phyloP scores from a whole-genome alignment of 805 yeast species.

The Dipodascopsis uninucleata region DNA sequence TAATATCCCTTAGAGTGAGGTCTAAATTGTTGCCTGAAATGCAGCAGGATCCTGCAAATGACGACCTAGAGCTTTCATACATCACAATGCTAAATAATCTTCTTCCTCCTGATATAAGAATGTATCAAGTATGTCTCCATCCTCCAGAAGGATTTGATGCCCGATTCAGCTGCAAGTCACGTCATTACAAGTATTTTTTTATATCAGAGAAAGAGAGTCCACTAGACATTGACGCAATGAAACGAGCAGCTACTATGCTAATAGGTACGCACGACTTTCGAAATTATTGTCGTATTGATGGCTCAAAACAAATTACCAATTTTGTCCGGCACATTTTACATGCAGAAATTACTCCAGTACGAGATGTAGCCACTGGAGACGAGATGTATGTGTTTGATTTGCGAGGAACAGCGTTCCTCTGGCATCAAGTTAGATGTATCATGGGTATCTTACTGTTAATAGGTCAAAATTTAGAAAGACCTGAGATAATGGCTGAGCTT shows the following conservation, averaged over 20 bases:
- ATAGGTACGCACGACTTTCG: constrained; percentile 85
- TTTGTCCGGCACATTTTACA: constrained; percentile 60
- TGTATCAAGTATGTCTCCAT: constrained; percentile 76
- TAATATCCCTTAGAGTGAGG: constrained; percentile 72
- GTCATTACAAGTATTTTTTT: constrained; percentile 86
- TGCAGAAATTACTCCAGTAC: constrained; percentile 45
- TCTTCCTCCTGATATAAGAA: constrained; percentile 74
- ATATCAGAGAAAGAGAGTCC: constrained; percentile 28
- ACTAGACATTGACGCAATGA: constrained; percentile 66
- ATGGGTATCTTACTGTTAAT: constrained; percentile 74
- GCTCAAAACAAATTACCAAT: constrained; percentile 84
- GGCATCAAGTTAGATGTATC: constrained; percentile 99
- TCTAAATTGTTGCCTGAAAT: constrained; percentile 61
- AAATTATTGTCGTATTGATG: constrained; percentile 92
- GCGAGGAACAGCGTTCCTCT: constrained; percentile 83
- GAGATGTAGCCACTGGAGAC: constrained; percentile 25
- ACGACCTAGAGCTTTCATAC: constrained; percentile 70
- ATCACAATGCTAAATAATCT: constrained; percentile 67
- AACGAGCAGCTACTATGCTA: constrained; percentile 56
- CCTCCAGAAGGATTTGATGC: constrained; percentile 88
- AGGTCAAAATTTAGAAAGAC: constrained; percentile 72
- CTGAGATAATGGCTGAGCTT: constrained; percentile 54
- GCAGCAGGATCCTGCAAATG: constrained; percentile 54
- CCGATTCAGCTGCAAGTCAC: constrained; percentile 77
- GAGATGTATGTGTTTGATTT: constrained; percentile 68